Evolutionary conservation across 2,329 filamentous ascomycete genomes (phyloP).

Genomic region (Phaeosphaeria sp.): DNA sequence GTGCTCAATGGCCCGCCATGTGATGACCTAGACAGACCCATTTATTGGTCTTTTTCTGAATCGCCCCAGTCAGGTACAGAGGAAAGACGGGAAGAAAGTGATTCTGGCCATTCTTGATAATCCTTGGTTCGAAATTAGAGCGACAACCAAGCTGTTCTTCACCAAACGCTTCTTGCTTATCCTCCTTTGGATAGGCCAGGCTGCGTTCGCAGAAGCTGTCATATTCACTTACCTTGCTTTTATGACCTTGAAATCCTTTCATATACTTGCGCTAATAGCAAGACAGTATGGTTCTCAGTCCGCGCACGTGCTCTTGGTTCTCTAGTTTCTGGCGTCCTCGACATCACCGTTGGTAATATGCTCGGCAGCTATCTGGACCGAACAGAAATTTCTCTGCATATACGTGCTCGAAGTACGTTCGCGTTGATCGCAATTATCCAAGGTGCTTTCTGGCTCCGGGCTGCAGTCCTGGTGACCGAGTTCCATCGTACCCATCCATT

Average conservation of each 20-base stretch:
- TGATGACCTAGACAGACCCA: no score
- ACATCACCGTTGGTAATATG: constrained; percentile 69
- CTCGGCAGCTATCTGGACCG: constrained; percentile 70
- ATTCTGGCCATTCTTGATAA: constrained; percentile 63
- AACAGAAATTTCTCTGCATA: constrained; percentile 60
- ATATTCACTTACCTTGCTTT: constrained; percentile 71
- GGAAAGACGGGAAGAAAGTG: constrained; percentile 69
- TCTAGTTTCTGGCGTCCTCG: constrained; percentile 72
- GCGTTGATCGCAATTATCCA: constrained; percentile 62
- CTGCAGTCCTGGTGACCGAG: constrained; percentile 67
- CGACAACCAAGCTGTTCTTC: constrained; percentile 65
- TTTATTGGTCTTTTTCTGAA: constrained; percentile 70
- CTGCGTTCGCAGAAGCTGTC: constrained; percentile 73
- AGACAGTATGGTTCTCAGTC: constrained; percentile 71
- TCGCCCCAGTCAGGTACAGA: constrained; percentile 65
- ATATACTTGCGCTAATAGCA: neutral
- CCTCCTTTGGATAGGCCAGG: constrained; percentile 72
- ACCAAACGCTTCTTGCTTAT: constrained; percentile 68
- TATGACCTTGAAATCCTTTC: constrained; percentile 16
- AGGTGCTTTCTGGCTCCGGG: constrained; percentile 77
- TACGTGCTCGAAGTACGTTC: constrained; percentile 63
- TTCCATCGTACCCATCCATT: constrained; percentile 64
- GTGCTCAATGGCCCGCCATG: no score
- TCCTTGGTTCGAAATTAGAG: constrained; percentile 65
- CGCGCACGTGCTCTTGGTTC: constrained; percentile 72